Evolutionary conservation across 257 asterid genomes (phyloP).

Genomic region (Eustoma russellianum): DNA sequence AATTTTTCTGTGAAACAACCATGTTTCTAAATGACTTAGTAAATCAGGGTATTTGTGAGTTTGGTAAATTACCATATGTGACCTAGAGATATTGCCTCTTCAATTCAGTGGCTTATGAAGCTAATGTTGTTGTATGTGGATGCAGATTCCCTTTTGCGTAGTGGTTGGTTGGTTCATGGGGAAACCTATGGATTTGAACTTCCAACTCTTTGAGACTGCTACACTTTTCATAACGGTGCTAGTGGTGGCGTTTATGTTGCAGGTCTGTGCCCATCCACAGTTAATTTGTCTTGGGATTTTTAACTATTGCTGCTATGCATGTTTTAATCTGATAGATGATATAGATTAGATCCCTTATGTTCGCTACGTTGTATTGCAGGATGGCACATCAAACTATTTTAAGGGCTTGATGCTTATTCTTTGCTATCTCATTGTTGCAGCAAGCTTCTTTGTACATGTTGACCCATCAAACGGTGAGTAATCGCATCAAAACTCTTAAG

Average conservation of each 20-base stretch:
- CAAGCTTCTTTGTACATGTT: constrained; percentile 38
- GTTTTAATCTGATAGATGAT: no score
- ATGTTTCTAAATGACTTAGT: no score
- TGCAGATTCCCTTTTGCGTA: constrained; percentile 96
- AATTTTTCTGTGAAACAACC: no score
- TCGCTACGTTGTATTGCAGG: constrained; percentile 23
- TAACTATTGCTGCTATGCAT: no score
- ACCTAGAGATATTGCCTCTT: neutral
- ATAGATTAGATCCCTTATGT: no score
- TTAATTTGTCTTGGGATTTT: neutral
- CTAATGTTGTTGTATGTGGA: constrained; percentile 8
- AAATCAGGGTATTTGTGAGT: neutral
- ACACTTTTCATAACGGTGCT: constrained; percentile 88
- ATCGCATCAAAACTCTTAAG: no score
- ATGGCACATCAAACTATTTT: constrained; percentile 45
- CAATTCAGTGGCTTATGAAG: constrained; percentile 3
- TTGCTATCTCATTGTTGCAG: constrained; percentile 52
- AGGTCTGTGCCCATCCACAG: constrained; percentile 35
- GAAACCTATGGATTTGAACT: constrained; percentile 87
- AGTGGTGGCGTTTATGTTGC: constrained; percentile 95
- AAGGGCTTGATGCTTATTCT: constrained; percentile 47
- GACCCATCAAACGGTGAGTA: constrained; percentile 46
- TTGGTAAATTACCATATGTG: neutral
- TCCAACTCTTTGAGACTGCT: constrained; percentile 94
- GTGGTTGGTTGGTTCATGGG: constrained; percentile 95